These are phyloP conservation scores for Phytophthora macrochlamydospora DNA, from an alignment of 352 stramenopile species.

Conservation along the genomic window DNA sequence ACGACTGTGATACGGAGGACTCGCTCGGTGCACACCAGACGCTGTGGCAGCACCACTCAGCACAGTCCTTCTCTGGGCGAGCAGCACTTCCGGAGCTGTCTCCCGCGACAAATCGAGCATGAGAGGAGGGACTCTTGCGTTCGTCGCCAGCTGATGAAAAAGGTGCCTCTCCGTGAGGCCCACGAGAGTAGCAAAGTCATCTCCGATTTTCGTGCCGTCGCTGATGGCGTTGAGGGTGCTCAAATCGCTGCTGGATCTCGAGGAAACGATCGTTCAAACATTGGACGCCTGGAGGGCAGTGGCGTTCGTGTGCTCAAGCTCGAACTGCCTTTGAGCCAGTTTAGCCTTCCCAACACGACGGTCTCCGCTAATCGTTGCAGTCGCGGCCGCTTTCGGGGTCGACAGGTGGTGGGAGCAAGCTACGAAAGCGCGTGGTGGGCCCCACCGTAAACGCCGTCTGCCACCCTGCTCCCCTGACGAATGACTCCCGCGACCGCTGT, in stretches of 20 bases:
- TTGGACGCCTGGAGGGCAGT: neutral
- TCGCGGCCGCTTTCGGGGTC: too few relatives aligned
- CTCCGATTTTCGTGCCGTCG: too few relatives aligned
- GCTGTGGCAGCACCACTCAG: neutral
- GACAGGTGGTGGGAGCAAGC: neutral
- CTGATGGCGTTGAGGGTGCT: neutral
- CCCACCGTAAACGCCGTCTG: neutral
- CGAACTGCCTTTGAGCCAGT: neutral
- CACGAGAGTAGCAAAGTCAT: too few relatives aligned
- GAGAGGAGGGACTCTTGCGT: constrained; percentile 22
- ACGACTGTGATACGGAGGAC: neutral
- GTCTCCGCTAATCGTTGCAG: neutral
- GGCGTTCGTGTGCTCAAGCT: neutral
- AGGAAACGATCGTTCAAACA: neutral
- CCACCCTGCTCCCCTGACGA: neutral
- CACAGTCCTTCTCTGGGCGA: constrained; percentile 26
- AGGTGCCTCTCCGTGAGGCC: neutral
- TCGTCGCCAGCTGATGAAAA: constrained; percentile 17
- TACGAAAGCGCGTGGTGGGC: neutral
- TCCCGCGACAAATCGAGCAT: constrained; percentile 21
- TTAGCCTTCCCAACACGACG: neutral
- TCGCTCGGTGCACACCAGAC: neutral
- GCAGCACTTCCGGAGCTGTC: constrained; percentile 8
- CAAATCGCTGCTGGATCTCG: constrained; percentile 1
- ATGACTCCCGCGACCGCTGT: neutral